A percentile compares a stretch with the other conserved stretches of the same genome.
These are phyloP conservation scores for Pichia ethanolica DNA, from an alignment of 805 yeast genomes.

Conservation along the genomic window DNA sequence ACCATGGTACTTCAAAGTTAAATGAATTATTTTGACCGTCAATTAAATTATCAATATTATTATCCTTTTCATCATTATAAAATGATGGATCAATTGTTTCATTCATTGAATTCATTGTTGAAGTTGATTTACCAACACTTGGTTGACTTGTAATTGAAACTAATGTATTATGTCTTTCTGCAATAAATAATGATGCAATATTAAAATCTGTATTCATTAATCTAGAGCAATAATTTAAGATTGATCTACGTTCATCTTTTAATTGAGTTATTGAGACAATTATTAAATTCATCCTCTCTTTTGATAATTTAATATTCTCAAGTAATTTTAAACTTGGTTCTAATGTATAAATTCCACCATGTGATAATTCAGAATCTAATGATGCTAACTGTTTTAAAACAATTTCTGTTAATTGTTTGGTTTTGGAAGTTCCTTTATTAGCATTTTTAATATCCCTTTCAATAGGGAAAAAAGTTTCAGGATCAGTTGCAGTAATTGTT, in stretches of 20 bases:
- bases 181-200: constrained; percentile 45
- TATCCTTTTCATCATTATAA: constrained; percentile 19
- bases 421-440: not conserved
- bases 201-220: constrained; percentile 70
- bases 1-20: constrained; percentile 47
- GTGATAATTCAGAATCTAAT: constrained; percentile 24
- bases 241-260: constrained; percentile 62
- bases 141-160: constrained; percentile 22
- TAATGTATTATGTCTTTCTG: constrained; percentile 34
- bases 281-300: constrained; percentile 30
- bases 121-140: constrained; percentile 25
- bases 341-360: constrained; percentile 29
- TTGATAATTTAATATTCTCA: constrained; percentile 31
- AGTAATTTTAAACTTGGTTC: constrained; percentile 29
- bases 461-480: constrained; percentile 50
- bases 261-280: constrained; percentile 44
- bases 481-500: constrained; percentile 61
- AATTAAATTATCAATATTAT: not conserved
- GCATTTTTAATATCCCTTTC: constrained; percentile 30
- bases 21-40: not conserved
- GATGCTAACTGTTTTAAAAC: constrained; percentile 39
- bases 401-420: constrained; percentile 41
- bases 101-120: not conserved
- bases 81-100: constrained; percentile 20
- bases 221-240: constrained; percentile 66